A percentile compares a stretch with the other conserved stretches of the same genome.
phyloP scores from a whole-genome alignment of 768 basidiomycete genomes.

The Suillus subalutaceus region DNA sequence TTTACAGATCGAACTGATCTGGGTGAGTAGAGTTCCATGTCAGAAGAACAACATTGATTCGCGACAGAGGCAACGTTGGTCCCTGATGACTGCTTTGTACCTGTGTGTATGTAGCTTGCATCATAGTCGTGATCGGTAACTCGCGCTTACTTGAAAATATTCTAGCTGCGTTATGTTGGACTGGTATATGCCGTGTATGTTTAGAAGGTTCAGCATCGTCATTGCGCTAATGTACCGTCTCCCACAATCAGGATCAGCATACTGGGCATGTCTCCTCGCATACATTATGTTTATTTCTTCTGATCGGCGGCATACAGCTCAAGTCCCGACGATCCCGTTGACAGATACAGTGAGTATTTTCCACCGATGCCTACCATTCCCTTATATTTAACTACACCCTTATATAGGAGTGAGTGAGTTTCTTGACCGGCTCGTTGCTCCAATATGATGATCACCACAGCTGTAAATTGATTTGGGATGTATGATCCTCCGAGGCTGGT shows the following conservation, averaged over 20 bases:
- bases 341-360: not conserved
- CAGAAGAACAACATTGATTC: not conserved
- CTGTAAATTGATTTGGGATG: not conserved
- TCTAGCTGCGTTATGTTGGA: not conserved
- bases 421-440: not conserved
- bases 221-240: not conserved
- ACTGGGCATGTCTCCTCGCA: not conserved
- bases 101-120: not conserved
- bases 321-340: slow-evolving; percentile 1
- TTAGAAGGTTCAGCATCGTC: not conserved
- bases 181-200: not conserved
- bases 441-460: not conserved
- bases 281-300: not conserved
- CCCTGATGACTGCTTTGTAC: not conserved
- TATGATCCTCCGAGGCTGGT: not conserved
- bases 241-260: not conserved
- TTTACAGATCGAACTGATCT: not conserved
- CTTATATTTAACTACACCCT: not conserved
- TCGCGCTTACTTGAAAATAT: not conserved
- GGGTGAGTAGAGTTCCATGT: not conserved
- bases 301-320: not conserved
- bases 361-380: not conserved
- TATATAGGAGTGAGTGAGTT: not conserved
- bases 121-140: not conserved
- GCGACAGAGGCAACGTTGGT: not conserved